phyloP scores from a whole-genome alignment of 129 eudicot species.

The Chrysanthemum makinoi region DNA sequence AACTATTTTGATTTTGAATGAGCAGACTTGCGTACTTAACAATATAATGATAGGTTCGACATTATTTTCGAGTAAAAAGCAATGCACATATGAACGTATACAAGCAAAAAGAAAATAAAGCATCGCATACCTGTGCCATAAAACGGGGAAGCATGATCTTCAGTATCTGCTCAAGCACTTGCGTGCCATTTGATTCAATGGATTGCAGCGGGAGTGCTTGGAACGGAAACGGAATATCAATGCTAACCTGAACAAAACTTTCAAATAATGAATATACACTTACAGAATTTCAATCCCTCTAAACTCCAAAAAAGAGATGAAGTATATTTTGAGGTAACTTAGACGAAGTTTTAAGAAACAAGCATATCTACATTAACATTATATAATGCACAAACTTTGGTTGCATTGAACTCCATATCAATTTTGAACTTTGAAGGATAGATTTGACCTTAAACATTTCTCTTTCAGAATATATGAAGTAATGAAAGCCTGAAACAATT shows the following conservation, averaged over 20 bases:
- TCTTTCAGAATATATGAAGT: background rate
- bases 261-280: background rate
- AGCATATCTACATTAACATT: background rate
- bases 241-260: constrained; percentile 60
- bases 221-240: constrained; percentile 87
- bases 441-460: background rate
- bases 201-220: constrained; percentile 74
- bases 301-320: too few species aligned
- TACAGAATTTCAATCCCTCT: too few species aligned
- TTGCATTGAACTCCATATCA: background rate
- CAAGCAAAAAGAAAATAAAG: background rate
- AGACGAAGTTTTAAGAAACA: too few species aligned
- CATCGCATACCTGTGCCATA: constrained; percentile 66
- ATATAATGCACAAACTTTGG: background rate
- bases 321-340: too few species aligned
- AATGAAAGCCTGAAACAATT: background rate
- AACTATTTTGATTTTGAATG: background rate
- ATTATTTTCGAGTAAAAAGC: background rate
- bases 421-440: background rate
- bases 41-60: background rate
- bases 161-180: constrained; percentile 88
- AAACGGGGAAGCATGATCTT: constrained; percentile 91
- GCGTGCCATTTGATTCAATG: constrained; percentile 87
- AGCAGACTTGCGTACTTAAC: background rate
- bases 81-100: background rate